Conservation (phyloP, 192 early-diverging fungal species). For the Mortierella claussenii region DNA sequence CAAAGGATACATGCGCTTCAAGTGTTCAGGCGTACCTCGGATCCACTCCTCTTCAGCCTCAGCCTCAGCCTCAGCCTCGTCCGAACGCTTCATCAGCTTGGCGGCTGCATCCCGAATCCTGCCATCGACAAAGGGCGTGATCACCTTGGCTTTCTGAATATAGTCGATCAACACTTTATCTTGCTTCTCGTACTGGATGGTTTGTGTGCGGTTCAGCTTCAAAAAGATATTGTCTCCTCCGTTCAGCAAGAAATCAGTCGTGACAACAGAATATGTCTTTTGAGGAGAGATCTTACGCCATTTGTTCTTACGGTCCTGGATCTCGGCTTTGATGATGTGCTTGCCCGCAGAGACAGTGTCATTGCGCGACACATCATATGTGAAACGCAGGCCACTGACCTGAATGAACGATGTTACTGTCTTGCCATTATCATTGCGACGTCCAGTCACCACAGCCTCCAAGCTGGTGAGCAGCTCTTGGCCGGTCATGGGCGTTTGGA, state of each 20-base stretch:
- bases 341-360: slow-evolving; percentile 8
- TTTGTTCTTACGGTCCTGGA: slow-evolving; percentile 48
- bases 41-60: background rate
- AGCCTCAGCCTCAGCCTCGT: background rate
- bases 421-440: slow-evolving; percentile 27
- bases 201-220: background rate
- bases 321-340: slow-evolving; percentile 42
- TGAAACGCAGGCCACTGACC: slow-evolving; percentile 61
- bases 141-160: slow-evolving; percentile 2
- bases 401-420: slow-evolving; percentile 63
- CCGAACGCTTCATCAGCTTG: no score
- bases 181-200: slow-evolving; percentile 13
- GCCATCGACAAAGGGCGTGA: slow-evolving; percentile 21
- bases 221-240: slow-evolving; percentile 61
- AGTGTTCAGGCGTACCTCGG: background rate
- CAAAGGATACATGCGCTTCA: background rate
- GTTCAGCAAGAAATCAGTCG: slow-evolving; percentile 61
- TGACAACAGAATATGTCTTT: slow-evolving; percentile 58
- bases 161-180: slow-evolving; percentile 37
- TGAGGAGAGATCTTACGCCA: background rate
- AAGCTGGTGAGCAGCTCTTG: slow-evolving; percentile 59
- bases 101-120: slow-evolving; percentile 16
- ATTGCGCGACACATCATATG: slow-evolving; percentile 29
- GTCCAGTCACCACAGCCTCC: slow-evolving; percentile 34
- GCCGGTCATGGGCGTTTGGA: slow-evolving; percentile 57